Percentiles rank a stretch among this genome's conserved stretches.
Conservation (phyloP, 108 stramenopile genomes). For the Nitzschia sp. region DNA sequence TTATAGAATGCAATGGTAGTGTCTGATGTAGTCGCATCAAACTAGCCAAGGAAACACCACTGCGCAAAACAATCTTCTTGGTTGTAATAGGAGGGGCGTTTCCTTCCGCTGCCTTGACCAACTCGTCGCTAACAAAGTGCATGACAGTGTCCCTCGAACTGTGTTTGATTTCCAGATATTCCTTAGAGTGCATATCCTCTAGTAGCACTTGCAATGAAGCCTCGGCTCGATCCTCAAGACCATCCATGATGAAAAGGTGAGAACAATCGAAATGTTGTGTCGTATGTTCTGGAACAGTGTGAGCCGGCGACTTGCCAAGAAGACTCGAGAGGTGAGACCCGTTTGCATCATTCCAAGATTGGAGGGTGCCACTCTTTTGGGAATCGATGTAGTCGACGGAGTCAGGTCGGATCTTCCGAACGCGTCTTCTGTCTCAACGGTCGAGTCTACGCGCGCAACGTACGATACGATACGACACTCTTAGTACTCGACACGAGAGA, state of each 20-base stretch:
- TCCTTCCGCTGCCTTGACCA: not conserved
- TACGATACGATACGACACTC: no score
- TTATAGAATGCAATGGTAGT: conserved; percentile 1
- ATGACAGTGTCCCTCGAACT: conserved; percentile 23
- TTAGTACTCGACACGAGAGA: no score
- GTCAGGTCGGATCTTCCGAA: no score
- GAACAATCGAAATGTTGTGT: not conserved
- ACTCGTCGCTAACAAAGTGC: not conserved
- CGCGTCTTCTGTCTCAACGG: no score
- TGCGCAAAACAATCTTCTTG: conserved; percentile 12
- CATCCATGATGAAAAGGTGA: conserved; percentile 19
- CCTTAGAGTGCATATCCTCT: conserved; percentile 6
- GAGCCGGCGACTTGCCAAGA: not conserved
- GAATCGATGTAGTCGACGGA: no score
- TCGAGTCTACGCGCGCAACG: no score
- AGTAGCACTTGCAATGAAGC: conserved; percentile 10
- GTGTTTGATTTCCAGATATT: conserved; percentile 18
- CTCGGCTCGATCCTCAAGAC: conserved; percentile 29
- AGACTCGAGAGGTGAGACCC: not conserved
- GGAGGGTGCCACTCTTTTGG: not conserved
- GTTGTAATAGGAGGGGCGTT: not conserved
- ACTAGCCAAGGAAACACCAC: conserved; percentile 19
- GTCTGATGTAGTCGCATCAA: conserved; percentile 5
- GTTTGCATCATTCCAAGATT: not conserved
- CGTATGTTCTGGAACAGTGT: not conserved